Base-by-base conservation (phyloP, 1,284 basidiomycete species). In the Kwoniella shivajii region DNA sequence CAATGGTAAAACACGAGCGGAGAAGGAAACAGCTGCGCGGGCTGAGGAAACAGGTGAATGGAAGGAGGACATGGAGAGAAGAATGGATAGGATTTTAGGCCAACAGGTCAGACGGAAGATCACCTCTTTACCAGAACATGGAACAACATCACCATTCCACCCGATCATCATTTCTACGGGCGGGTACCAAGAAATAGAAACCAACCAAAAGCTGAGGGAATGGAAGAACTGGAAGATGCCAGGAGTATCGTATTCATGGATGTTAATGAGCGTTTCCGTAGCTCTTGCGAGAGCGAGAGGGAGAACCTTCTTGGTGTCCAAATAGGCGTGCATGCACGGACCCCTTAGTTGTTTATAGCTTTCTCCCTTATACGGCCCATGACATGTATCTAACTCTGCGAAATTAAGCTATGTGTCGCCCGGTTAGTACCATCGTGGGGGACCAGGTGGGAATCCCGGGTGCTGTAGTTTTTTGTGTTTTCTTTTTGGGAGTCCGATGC, bases 381-480 rank as follows among this genome's bases (percentile, higher is more conserved):
- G 9, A n/a, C 9, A 36, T 36, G 33, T n/a, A 36, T 36, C 33
- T 36, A 36, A 36, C 33, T 44, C 22, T 44, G 5, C 18, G 31
- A 7, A 47, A 22, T 22, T 47, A 47, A 47, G 45, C 31, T 47
- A 16, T 16, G n/a, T 47, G 36, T 47, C 45, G 45, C 45, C 36
- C 45, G 45, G 30, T 47, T 47, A 47, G 45, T 47, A 47, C 45
- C 45, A 47, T 30, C 27, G 45, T 47, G 45, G 45, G 45, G 45
- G 45, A 47, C 45, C 45, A 47, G 27, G 22, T 47, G 45, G 45
- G 45, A 47, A 47, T 47, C 45, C 45, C 45, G 45, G 30, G 45
- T 47, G 45, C 45, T 47, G 45, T 47, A 47, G 45, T 47, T 47
- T 47, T 47, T 47, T 20, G 14, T 20, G 18, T 41, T n/a, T n/a